Conservation (phyloP, 305 asterid genomes). For the Salvia sclarea region DNA sequence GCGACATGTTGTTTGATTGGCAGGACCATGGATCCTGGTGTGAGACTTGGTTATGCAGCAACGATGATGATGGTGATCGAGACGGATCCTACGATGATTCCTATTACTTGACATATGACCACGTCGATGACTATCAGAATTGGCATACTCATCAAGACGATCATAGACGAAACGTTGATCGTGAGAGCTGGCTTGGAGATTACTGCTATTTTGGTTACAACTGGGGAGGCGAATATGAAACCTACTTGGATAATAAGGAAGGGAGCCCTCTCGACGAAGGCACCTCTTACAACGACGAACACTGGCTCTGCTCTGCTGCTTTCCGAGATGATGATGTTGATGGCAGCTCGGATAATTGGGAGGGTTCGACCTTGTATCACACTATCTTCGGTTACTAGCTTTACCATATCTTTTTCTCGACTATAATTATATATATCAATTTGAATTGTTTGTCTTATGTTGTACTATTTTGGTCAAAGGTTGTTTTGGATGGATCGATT, state of each 20-base stretch:
- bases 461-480: too few species aligned
- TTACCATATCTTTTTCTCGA: too few species aligned
- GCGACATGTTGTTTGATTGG: background rate
- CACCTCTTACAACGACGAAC: background rate
- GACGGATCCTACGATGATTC: slow-evolving; percentile 24
- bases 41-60: slow-evolving; percentile 26
- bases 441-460: too few species aligned
- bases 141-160: background rate
- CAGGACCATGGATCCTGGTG: slow-evolving; percentile 17
- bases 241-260: background rate
- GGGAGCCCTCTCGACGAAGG: background rate
- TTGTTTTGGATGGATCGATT: slow-evolving; percentile 7
- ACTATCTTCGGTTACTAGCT: too few species aligned
- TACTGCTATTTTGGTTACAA: background rate
- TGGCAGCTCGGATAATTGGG: background rate
- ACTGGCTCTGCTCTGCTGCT: background rate
- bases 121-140: slow-evolving; percentile 11
- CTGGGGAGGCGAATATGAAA: background rate
- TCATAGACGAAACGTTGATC: background rate
- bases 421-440: too few species aligned
- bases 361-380: too few species aligned
- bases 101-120: slow-evolving; percentile 19
- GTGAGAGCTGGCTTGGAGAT: background rate
- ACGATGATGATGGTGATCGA: background rate
- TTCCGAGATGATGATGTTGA: background rate